Percentiles rank a stretch among this genome's conserved stretches.
These are phyloP conservation scores for Cubamyces lactineus DNA, from an alignment of 768 basidiomycete genomes.

Conservation along the genomic window DNA sequence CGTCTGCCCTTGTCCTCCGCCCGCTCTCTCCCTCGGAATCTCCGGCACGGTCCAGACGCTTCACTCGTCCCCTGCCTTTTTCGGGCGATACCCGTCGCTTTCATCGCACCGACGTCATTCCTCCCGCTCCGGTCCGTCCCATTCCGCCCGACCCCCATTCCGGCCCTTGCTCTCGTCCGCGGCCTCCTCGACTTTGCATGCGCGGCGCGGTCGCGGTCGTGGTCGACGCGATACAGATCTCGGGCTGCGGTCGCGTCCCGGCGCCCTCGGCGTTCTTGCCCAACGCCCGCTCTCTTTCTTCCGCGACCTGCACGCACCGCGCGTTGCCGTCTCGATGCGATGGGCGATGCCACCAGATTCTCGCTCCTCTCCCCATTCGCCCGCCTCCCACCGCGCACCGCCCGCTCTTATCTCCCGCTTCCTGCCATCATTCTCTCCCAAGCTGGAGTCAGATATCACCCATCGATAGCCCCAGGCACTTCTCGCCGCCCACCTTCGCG, in stretches of 20 bases:
- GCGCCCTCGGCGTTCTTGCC: not conserved
- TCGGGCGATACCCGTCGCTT: not conserved
- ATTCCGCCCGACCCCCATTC: not conserved
- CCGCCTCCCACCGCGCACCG: not conserved
- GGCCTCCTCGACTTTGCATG: not conserved
- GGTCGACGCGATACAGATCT: no score
- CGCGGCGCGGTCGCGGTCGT: not conserved
- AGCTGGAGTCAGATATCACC: not conserved
- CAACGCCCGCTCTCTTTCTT: not conserved
- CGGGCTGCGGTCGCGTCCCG: not conserved
- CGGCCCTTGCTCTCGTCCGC: not conserved
- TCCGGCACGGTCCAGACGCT: constrained; percentile 14
- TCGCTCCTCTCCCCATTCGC: not conserved
- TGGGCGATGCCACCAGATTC: not conserved
- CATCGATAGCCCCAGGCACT: constrained; percentile 16
- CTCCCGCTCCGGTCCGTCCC: constrained; percentile 13
- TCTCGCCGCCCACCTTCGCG: not conserved
- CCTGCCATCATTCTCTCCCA: not conserved
- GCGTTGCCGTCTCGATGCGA: not conserved
- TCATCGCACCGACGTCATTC: constrained; percentile 14
- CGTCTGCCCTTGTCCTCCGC: not conserved
- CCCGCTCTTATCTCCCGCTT: constrained; percentile 2
- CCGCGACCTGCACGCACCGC: not conserved
- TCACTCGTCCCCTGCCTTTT: not conserved
- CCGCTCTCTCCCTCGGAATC: constrained; percentile 5